Conservation (phyloP, 2,329 filamentous ascomycete species). For the Ophiostoma montium region DNA sequence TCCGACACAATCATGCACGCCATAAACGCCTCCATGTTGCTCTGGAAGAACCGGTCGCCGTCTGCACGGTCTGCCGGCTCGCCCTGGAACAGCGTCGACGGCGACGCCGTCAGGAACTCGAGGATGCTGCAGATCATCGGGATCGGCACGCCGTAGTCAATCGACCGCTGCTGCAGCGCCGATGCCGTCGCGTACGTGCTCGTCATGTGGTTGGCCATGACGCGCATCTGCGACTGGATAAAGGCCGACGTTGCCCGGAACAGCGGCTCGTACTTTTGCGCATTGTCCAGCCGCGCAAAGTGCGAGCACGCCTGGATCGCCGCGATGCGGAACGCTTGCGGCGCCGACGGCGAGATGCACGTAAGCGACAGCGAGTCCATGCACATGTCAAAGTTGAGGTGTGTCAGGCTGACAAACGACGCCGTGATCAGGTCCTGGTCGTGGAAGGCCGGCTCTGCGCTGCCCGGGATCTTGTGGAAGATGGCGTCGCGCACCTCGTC, state of each 20-base stretch:
- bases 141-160: conserved; percentile 25
- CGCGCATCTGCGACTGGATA: conserved; percentile 42
- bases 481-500: conserved; percentile 53
- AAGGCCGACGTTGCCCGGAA: conserved; percentile 42
- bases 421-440: conserved; percentile 53
- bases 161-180: conserved; percentile 25
- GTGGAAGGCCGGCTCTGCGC: conserved; percentile 35
- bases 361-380: conserved; percentile 41
- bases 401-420: conserved; percentile 49
- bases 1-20: conserved; percentile 40
- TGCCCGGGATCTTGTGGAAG: conserved; percentile 38
- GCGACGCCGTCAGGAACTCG: conserved; percentile 41
- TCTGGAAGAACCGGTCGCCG: conserved; percentile 26
- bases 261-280: conserved; percentile 36
- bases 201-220: conserved; percentile 27
- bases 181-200: conserved; percentile 26
- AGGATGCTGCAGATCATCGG: conserved; percentile 38
- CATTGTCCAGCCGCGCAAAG: conserved; percentile 39
- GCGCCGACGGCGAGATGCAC: conserved; percentile 43
- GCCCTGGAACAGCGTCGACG: conserved; percentile 32
- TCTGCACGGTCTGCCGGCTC: conserved; percentile 22
- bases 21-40: conserved; percentile 37
- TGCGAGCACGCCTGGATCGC: conserved; percentile 48
- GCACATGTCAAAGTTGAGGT: conserved; percentile 45
- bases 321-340: conserved; percentile 46